These are phyloP conservation scores for Leccinum truebloodii DNA, from an alignment of 768 basidiomycete species.

Conservation along the genomic window DNA sequence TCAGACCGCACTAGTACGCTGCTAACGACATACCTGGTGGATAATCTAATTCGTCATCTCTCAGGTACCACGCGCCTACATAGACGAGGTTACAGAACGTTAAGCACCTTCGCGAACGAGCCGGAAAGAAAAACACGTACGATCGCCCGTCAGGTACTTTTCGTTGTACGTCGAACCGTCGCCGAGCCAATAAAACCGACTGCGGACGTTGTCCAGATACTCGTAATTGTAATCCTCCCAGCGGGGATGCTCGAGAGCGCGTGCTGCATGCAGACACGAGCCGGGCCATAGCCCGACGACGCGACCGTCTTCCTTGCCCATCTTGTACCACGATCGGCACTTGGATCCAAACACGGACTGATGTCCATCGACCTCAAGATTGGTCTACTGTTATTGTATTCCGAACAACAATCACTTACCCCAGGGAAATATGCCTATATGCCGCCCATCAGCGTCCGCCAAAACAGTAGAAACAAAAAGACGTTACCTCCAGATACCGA, in stretches of 20 bases:
- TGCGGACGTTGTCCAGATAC: slow-evolving; percentile 41
- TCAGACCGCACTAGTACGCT: neutral
- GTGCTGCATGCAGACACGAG: slow-evolving; percentile 52
- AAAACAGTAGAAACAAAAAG: neutral
- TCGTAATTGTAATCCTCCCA: slow-evolving; percentile 69
- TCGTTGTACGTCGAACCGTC: slow-evolving; percentile 59
- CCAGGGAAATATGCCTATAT: slow-evolving; percentile 18
- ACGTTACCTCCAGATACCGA: slow-evolving; percentile 51
- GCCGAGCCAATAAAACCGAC: slow-evolving; percentile 60
- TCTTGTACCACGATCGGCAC: slow-evolving; percentile 67
- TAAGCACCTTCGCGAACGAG: slow-evolving; percentile 32
- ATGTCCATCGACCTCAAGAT: slow-evolving; percentile 2
- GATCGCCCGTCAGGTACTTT: slow-evolving; percentile 39
- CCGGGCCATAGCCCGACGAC: slow-evolving; percentile 64
- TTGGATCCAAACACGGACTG: slow-evolving; percentile 60
- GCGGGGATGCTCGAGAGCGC: slow-evolving; percentile 51
- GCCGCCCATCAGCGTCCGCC: neutral
- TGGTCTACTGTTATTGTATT: slow-evolving; percentile 19
- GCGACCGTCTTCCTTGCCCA: slow-evolving; percentile 54
- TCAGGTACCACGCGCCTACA: slow-evolving; percentile 18
- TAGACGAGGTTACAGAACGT: neutral
- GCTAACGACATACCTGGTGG: slow-evolving; percentile 9
- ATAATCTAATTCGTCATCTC: slow-evolving; percentile 14
- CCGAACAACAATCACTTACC: neutral
- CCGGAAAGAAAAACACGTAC: slow-evolving; percentile 38